Percentiles rank a stretch among this genome's conserved stretches.
These are phyloP conservation scores for Amesomyces nigricolor DNA, from an alignment of 2,329 filamentous ascomycete genomes.

Conservation along the genomic window DNA sequence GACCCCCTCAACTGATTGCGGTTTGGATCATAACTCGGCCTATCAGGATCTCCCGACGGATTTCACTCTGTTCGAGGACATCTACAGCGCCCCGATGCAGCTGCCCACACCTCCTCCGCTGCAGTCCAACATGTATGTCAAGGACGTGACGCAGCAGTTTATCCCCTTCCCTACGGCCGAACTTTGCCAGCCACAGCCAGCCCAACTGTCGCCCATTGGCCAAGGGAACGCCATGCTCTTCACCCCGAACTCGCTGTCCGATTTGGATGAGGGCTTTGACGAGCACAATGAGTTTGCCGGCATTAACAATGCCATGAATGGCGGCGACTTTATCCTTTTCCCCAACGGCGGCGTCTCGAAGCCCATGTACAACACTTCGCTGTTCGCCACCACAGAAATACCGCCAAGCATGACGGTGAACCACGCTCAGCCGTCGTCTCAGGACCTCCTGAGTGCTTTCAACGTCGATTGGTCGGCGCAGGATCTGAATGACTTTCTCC, in stretches of 20 bases:
- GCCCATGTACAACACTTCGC: conserved; percentile 36
- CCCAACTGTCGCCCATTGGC: conserved; percentile 63
- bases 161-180: conserved; percentile 36
- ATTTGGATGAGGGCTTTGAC: conserved; percentile 61
- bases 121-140: conserved; percentile 38
- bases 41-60: conserved; percentile 56
- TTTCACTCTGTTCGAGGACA: conserved; percentile 58
- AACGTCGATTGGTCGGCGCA: conserved; percentile 38
- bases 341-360: conserved; percentile 38
- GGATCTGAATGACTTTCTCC: conserved; percentile 18
- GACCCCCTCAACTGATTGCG: conserved; percentile 41
- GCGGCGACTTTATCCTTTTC: conserved; percentile 62
- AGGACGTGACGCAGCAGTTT: conserved; percentile 41
- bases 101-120: conserved; percentile 49
- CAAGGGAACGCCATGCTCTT: conserved; percentile 64
- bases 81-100: conserved; percentile 55
- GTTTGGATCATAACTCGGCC: conserved; percentile 45
- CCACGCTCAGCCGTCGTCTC: conserved; percentile 48
- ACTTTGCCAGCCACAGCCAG: conserved; percentile 36
- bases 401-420: conserved; percentile 44
- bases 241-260: conserved; percentile 56
- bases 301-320: conserved; percentile 31
- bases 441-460: conserved; percentile 41
- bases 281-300: conserved; percentile 42
- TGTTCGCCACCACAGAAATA: conserved; percentile 43